Evolutionary conservation across 371 early-diverging fungal species (phyloP).

Genomic region (Mucor sp.): DNA sequence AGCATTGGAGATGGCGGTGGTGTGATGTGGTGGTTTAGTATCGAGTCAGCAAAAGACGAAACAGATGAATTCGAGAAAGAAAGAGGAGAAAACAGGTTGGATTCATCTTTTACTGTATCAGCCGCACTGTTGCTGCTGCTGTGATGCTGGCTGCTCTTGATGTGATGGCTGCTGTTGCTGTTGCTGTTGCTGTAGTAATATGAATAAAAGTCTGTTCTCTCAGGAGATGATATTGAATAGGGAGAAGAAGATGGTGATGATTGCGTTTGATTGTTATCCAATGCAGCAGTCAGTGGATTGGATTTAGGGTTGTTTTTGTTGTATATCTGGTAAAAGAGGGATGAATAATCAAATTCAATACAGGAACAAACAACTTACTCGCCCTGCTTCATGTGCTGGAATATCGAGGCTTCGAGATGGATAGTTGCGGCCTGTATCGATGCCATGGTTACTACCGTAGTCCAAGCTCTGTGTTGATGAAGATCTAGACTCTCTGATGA

Average conservation of each 20-base stretch:
- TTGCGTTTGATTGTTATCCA: conserved; percentile 3
- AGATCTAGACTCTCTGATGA: conserved; percentile 7
- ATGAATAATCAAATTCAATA: neutral
- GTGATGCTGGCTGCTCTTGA: conserved; percentile 1
- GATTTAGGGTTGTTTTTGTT: neutral
- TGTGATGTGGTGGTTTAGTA: neutral
- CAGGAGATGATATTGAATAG: conserved; percentile 23
- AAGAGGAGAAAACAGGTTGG: conserved; percentile 19
- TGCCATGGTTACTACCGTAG: neutral
- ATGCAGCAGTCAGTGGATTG: neutral
- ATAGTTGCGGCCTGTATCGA: neutral
- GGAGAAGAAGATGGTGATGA: conserved; percentile 4
- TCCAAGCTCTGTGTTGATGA: conserved; percentile 4
- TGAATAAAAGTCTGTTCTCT: conserved; percentile 18
- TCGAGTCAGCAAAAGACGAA: conserved; percentile 15
- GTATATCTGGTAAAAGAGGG: neutral
- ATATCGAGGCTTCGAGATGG: conserved; percentile 9
- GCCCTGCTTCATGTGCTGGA: neutral
- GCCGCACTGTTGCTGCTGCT: neutral
- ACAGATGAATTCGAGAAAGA: conserved; percentile 18
- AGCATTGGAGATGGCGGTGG: conserved; percentile 10
- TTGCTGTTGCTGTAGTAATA: conserved; percentile 8
- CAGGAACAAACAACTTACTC: neutral
- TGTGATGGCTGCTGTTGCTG: neutral
- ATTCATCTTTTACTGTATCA: neutral